Evolutionary conservation across 257 asterid species (phyloP).

Genomic region (Cruciata laevipes): DNA sequence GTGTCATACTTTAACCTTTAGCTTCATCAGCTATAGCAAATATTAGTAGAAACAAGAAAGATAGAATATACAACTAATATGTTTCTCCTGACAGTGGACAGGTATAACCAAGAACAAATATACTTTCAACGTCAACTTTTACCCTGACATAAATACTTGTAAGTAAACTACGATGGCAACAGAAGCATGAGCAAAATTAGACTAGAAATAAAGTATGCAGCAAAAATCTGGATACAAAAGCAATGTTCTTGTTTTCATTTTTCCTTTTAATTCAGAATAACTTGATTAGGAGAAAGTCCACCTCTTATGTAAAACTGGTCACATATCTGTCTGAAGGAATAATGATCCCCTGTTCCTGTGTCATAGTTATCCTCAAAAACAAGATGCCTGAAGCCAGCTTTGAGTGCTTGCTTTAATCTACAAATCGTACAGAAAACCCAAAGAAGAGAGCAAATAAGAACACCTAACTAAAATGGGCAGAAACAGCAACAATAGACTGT

Average conservation of each 20-base stretch:
- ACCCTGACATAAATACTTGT: not conserved
- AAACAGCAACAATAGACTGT: not conserved
- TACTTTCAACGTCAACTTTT: not conserved
- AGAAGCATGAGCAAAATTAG: not conserved
- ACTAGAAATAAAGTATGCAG: not conserved
- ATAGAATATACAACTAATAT: too few relatives aligned
- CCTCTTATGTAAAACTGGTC: conserved; percentile 90
- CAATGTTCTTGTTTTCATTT: not conserved
- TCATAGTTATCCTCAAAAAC: conserved; percentile 97
- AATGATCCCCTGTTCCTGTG: conserved; percentile 98
- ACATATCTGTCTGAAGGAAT: conserved; percentile 91
- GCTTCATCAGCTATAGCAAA: not conserved
- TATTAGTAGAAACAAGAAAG: not conserved
- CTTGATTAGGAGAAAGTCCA: conserved; percentile 16
- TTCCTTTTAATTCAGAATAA: not conserved
- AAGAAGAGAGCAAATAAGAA: not conserved
- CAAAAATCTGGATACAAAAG: not conserved
- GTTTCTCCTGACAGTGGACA: not conserved
- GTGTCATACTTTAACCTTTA: too few relatives aligned
- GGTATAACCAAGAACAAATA: not conserved
- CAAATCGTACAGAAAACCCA: conserved; percentile 15
- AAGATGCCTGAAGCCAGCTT: conserved; percentile 96
- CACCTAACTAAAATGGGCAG: not conserved
- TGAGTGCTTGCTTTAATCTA: conserved; percentile 93
- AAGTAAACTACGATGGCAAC: not conserved